These are phyloP conservation scores for Saccharomyces cerevisiae DNA, from an alignment of 805 yeast species.

Conservation along the genomic window DNA sequence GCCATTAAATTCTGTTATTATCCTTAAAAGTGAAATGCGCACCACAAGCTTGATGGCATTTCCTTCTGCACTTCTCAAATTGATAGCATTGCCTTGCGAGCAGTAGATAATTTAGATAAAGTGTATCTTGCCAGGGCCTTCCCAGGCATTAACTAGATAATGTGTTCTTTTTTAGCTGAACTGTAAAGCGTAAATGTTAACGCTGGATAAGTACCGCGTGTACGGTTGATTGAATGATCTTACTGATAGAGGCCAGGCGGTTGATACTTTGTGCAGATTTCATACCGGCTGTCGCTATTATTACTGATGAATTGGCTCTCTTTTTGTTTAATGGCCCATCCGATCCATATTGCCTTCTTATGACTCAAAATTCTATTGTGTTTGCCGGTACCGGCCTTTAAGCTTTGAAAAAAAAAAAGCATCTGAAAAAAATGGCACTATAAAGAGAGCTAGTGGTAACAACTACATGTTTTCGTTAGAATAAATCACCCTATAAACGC, in stretches of 20 bases:
- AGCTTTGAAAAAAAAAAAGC: neutral
- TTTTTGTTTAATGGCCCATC: no score
- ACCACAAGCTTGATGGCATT: no score
- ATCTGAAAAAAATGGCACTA: neutral
- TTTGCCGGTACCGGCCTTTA: slow-evolving; percentile 6
- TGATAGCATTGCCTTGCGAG: no score
- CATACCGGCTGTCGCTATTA: neutral
- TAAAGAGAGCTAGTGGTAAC: neutral
- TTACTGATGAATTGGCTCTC: neutral
- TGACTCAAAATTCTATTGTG: neutral
- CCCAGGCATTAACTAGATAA: neutral
- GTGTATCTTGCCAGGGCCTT: no score
- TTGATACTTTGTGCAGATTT: neutral
- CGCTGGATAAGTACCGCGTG: slow-evolving; percentile 9
- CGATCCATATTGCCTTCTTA: neutral
- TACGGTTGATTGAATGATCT: slow-evolving; percentile 5
- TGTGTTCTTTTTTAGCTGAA: neutral
- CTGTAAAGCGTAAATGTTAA: neutral
- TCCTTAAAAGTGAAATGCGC: no score
- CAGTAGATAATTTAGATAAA: no score
- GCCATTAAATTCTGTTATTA: no score
- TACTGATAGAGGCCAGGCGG: no score
- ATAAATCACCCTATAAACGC: neutral
- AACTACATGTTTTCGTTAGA: neutral
- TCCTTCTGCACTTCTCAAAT: no score